Evolutionary conservation across 345 rosid species (phyloP).

Genomic region (Alliaria petiolata): DNA sequence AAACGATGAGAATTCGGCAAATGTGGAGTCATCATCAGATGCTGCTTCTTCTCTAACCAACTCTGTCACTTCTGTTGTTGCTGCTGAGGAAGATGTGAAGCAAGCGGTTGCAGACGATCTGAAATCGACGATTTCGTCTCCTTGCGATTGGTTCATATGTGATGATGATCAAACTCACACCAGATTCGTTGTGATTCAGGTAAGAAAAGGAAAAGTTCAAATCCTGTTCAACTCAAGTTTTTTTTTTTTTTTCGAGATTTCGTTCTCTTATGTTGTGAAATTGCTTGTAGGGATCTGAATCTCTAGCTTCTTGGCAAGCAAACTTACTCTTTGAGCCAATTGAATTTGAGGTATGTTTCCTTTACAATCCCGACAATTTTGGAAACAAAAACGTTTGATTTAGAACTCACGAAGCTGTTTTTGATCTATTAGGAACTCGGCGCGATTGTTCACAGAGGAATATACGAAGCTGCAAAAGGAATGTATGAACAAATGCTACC

Average conservation of each 20-base stretch:
- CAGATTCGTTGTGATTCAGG: constrained; percentile 91
- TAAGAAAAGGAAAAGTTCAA: constrained; percentile 2
- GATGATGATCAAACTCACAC: constrained; percentile 75
- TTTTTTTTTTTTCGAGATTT: background rate
- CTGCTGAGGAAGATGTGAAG: constrained; percentile 93
- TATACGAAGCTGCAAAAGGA: constrained; percentile 94
- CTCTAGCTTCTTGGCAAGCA: constrained; percentile 88
- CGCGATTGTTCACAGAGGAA: constrained; percentile 76
- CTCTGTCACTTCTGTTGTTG: constrained; percentile 89
- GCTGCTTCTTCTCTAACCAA: constrained; percentile 67
- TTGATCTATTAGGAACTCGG: constrained; percentile 49
- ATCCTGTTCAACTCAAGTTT: background rate
- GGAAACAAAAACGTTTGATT: background rate
- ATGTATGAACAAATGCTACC: constrained; percentile 87
- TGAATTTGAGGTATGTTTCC: constrained; percentile 58
- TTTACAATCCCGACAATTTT: background rate
- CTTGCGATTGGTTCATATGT: constrained; percentile 93
- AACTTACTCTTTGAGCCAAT: constrained; percentile 82
- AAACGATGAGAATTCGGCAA: constrained; percentile 4
- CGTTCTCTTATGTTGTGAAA: background rate
- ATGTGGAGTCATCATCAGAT: constrained; percentile 37
- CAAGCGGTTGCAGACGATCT: constrained; percentile 95
- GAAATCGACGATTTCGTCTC: constrained; percentile 69
- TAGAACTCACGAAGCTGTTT: background rate
- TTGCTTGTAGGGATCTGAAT: constrained; percentile 68